phyloP scores from a whole-genome alignment of 2,329 filamentous ascomycete species.

The Colletotrichum sp. region DNA sequence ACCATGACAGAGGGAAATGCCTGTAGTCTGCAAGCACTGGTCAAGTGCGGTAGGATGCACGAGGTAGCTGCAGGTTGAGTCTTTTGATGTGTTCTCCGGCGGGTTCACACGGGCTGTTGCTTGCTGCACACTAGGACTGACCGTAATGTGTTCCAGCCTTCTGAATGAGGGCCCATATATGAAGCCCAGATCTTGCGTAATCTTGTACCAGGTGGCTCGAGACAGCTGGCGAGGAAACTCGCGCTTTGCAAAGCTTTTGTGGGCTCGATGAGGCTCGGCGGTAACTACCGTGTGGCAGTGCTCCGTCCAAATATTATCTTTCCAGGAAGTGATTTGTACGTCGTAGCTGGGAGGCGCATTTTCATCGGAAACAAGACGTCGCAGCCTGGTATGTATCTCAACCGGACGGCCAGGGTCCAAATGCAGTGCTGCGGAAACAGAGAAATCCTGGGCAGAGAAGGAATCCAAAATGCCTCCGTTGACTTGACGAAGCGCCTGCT shows the following conservation, averaged over 20 bases:
- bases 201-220: conserved; percentile 25
- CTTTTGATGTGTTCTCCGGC: neutral
- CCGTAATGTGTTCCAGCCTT: conserved; percentile 25
- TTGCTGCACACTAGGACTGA: conserved; percentile 16
- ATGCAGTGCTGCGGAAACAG: conserved; percentile 32
- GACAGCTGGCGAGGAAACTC: neutral
- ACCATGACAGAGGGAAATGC: conserved; percentile 21
- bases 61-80: conserved; percentile 32
- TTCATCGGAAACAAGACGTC: conserved; percentile 24
- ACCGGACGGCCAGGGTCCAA: conserved; percentile 28
- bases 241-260: conserved; percentile 18
- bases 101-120: conserved; percentile 22
- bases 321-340: conserved; percentile 32
- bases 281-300: conserved; percentile 29
- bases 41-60: conserved; percentile 44
- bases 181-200: conserved; percentile 29
- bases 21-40: conserved; percentile 32
- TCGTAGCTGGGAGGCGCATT: conserved; percentile 29
- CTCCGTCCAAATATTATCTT: conserved; percentile 28
- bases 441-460: conserved; percentile 28
- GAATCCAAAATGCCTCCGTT: conserved; percentile 19
- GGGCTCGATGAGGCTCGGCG: neutral
- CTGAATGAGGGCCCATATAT: conserved; percentile 34
- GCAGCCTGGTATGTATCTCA: conserved; percentile 35
- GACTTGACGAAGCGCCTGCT: neutral